Evolutionary conservation across 768 basidiomycete species (phyloP).

Genomic region (Lentinula lateritia): DNA sequence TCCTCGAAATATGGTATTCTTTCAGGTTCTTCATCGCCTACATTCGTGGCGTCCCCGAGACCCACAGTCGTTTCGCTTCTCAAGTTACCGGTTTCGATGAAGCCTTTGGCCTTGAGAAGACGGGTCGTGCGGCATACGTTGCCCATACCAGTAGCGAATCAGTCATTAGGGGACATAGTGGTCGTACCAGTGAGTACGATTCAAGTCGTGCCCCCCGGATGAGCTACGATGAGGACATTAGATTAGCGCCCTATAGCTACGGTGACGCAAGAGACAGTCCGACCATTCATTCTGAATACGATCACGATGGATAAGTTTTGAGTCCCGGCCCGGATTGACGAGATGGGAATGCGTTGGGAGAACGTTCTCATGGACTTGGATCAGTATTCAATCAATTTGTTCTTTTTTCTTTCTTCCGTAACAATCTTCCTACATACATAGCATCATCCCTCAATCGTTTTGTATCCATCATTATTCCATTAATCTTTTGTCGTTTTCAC

Average conservation of each 20-base stretch:
- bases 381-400: neutral
- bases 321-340: neutral
- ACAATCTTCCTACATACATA: neutral
- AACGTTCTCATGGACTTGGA: neutral
- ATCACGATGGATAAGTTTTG: neutral
- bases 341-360: neutral
- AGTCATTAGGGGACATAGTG: neutral
- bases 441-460: neutral
- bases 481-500: neutral
- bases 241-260: slow-evolving; percentile 31
- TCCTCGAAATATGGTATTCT: slow-evolving; percentile 46
- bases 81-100: slow-evolving; percentile 13
- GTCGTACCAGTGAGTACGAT: slow-evolving; percentile 10
- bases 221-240: slow-evolving; percentile 37
- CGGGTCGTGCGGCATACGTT: slow-evolving; percentile 15
- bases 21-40: slow-evolving; percentile 43
- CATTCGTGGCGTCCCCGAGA: slow-evolving; percentile 15
- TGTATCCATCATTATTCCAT: neutral
- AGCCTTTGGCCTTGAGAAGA: slow-evolving; percentile 17
- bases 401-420: neutral
- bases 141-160: slow-evolving; percentile 9
- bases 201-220: slow-evolving; percentile 3
- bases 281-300: neutral
- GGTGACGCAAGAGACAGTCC: neutral
- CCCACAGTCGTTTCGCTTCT: slow-evolving; percentile 4